A percentile compares a stretch with the other conserved stretches of the same genome.
These are phyloP conservation scores for Westerdykella sp. DNA, from an alignment of 2,329 filamentous ascomycete species.

Conservation along the genomic window DNA sequence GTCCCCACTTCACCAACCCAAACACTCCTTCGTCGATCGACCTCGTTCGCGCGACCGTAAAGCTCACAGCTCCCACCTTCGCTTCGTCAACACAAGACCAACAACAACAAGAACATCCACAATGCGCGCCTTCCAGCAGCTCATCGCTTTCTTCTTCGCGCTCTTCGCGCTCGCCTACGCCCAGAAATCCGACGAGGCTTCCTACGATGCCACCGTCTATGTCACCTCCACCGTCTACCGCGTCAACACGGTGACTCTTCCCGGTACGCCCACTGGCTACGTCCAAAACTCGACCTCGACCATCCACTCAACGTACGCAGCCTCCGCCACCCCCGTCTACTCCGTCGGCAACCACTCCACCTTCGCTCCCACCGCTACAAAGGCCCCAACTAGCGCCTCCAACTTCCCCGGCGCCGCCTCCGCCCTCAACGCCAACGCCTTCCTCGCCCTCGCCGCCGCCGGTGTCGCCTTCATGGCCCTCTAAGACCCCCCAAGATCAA, in stretches of 20 bases:
- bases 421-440: conserved; percentile 24
- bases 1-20: conserved; percentile 4
- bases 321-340: conserved; percentile 4
- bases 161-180: conserved; percentile 29
- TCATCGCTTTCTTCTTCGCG: conserved; percentile 30
- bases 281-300: conserved; percentile 31
- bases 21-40: conserved; percentile 2
- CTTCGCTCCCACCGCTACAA: conserved; percentile 8
- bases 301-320: conserved; percentile 17
- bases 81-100: background rate
- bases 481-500: conserved; percentile 17
- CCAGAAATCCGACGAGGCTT: conserved; percentile 10
- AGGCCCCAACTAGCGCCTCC: conserved; percentile 5
- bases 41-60: background rate
- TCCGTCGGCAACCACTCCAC: conserved; percentile 12
- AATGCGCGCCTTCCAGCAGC: conserved; percentile 33
- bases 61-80: background rate
- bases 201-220: conserved; percentile 33
- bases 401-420: conserved; percentile 32
- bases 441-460: conserved; percentile 24
- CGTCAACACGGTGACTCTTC: conserved; percentile 35
- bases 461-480: conserved; percentile 32
- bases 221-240: conserved; percentile 34
- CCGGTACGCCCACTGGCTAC: conserved; percentile 21
- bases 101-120: conserved; percentile 11